phyloP scores from a whole-genome alignment of 305 asterid species.

The Solanum chacoense region DNA sequence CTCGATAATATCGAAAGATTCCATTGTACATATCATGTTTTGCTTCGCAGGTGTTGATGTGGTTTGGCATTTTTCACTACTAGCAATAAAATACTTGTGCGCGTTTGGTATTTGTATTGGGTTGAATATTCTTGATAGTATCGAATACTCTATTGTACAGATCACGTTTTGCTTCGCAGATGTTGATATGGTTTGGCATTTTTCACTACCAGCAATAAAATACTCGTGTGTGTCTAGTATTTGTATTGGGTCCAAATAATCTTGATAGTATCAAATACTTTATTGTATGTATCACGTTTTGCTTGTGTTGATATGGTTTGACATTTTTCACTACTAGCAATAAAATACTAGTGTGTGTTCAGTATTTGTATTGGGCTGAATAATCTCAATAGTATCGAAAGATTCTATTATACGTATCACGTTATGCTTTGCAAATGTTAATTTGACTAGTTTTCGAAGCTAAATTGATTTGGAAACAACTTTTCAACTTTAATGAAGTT shows the following conservation, averaged over 20 bases:
- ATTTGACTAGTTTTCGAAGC: no score
- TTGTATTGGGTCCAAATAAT: background rate
- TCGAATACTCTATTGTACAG: no score
- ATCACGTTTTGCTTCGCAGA: no score
- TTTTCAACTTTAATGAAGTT: background rate
- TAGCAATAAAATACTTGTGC: background rate
- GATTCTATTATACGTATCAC: no score
- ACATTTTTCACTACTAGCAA: background rate
- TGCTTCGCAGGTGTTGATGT: background rate
- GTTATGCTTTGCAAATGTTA: background rate
- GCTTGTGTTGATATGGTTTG: background rate
- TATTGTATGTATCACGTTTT: no score
- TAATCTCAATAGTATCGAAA: background rate
- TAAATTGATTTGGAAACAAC: background rate
- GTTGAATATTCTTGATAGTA: no score
- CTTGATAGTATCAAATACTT: background rate
- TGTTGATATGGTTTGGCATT: background rate
- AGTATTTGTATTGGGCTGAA: background rate
- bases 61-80: no score
- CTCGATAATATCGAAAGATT: background rate
- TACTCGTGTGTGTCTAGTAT: background rate
- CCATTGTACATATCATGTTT: background rate
- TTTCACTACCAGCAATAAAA: background rate
- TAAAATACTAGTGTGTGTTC: background rate
- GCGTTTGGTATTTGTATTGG: background rate